phyloP scores from a whole-genome alignment of 1,284 basidiomycete species.

The Moesziomyces sp. region DNA sequence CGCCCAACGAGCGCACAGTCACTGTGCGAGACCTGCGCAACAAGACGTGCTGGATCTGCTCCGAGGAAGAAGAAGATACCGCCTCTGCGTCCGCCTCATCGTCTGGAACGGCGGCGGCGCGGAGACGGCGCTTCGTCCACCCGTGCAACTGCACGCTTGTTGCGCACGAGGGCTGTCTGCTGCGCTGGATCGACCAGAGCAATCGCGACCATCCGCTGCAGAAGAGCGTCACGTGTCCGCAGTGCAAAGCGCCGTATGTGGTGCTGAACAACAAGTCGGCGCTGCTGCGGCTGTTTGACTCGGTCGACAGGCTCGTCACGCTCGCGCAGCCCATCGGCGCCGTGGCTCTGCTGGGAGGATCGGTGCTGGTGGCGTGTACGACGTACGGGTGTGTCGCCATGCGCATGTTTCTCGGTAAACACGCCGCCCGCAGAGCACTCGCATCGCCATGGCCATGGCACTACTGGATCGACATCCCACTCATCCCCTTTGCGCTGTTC shows the following conservation, averaged over 20 bases:
- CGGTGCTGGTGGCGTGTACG: constrained; percentile 42
- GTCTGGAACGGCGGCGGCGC: background rate
- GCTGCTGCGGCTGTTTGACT: constrained; percentile 41
- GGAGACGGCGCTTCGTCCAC: constrained; percentile 50
- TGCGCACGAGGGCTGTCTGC: constrained; percentile 57
- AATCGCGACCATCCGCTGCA: constrained; percentile 33
- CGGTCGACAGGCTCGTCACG: constrained; percentile 34
- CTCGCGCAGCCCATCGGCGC: constrained; percentile 37
- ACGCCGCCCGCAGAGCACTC: constrained; percentile 40
- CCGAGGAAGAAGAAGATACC: constrained; percentile 53
- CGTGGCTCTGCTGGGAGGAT: constrained; percentile 25
- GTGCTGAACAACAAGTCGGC: constrained; percentile 47
- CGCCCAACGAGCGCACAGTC: constrained; percentile 32
- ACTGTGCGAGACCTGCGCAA: constrained; percentile 54
- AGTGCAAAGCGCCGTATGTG: constrained; percentile 53
- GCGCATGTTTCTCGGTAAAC: constrained; percentile 50
- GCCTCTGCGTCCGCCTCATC: background rate
- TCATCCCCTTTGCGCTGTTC: constrained; percentile 63
- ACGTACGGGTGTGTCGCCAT: constrained; percentile 56
- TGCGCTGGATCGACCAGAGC: constrained; percentile 56
- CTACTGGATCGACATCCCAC: constrained; percentile 63
- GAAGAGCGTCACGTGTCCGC: constrained; percentile 48
- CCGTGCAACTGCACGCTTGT: constrained; percentile 63
- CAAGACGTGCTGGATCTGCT: constrained; percentile 61
- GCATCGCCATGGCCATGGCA: constrained; percentile 58